Percentiles rank a stretch among this genome's conserved stretches.
Conservation (phyloP, 805 yeast species). For the Lipomyces sp. region DNA sequence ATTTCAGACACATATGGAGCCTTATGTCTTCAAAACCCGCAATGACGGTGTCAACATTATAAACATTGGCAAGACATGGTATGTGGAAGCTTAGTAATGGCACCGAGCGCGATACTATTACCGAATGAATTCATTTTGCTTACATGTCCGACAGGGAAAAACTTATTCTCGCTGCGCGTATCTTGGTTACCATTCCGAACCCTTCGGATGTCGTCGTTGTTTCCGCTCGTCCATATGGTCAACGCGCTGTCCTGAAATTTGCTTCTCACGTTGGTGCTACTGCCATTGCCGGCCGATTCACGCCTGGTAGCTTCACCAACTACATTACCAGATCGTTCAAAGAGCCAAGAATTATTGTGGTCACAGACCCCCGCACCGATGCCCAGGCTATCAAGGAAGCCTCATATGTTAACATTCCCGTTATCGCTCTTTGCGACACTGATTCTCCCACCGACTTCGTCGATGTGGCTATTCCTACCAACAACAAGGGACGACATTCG, state of each 20-base stretch:
- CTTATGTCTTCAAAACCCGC: constrained; percentile 97
- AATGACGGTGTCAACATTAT: constrained; percentile 99
- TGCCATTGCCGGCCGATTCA: constrained; percentile 99
- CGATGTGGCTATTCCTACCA: constrained; percentile 99
- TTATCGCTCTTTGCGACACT: constrained; percentile 97
- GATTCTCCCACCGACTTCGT: constrained; percentile 99
- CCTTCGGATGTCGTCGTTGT: constrained; percentile 98
- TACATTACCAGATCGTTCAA: constrained; percentile 99
- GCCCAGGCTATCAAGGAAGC: constrained; percentile 99
- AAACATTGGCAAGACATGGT: constrained; percentile 98
- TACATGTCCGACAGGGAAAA: constrained; percentile 60
- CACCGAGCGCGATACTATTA: not conserved
- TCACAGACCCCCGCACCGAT: constrained; percentile 99
- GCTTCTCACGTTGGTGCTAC: constrained; percentile 99
- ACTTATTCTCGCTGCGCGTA: constrained; percentile 99
- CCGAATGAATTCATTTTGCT: not conserved
- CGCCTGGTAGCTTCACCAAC: constrained; percentile 99
- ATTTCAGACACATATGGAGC: constrained; percentile 83
- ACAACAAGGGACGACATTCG: constrained; percentile 99
- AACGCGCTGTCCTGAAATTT: constrained; percentile 99
- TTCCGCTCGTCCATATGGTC: constrained; percentile 99
- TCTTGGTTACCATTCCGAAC: constrained; percentile 99
- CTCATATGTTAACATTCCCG: constrained; percentile 99
- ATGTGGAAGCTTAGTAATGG: constrained; percentile 16
- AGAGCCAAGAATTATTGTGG: constrained; percentile 99